A percentile compares a stretch with the other conserved stretches of the same genome.
phyloP scores from a whole-genome alignment of 75 land plant species.

The Cryptomeria japonica region DNA sequence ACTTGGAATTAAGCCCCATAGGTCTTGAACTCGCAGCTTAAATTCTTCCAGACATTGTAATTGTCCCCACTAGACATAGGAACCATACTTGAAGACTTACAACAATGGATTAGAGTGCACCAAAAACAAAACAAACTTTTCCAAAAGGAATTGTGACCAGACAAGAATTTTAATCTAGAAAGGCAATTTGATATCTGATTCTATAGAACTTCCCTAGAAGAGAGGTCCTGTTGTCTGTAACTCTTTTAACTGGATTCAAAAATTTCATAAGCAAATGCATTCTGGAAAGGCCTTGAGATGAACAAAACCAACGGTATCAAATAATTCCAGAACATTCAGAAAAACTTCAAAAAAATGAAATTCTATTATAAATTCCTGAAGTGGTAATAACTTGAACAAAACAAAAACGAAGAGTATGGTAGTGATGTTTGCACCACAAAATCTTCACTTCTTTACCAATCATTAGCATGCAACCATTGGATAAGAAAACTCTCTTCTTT shows the following conservation, averaged over 20 bases:
- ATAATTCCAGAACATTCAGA: no score
- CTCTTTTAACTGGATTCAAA: background rate
- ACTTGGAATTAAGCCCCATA: background rate
- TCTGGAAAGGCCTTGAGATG: no score
- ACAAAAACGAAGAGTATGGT: background rate
- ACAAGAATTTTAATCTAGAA: background rate
- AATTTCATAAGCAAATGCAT: no score
- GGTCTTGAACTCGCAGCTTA: background rate
- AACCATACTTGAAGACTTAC: background rate
- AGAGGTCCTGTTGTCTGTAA: background rate
- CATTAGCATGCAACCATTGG: no score
- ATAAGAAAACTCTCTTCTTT: no score
- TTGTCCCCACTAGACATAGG: background rate
- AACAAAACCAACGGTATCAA: no score
- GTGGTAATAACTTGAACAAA: no score
- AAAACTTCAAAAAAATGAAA: no score
- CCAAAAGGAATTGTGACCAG: no score
- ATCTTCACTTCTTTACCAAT: no score
- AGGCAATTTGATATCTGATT: background rate
- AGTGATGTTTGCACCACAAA: no score
- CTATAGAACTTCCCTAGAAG: background rate
- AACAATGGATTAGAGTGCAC: background rate
- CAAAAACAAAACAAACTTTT: background rate
- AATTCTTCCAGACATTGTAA: background rate
- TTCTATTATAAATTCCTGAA: background rate